Conservation (phyloP, 768 basidiomycete species). For the Xerocomus brunneocitrinus region DNA sequence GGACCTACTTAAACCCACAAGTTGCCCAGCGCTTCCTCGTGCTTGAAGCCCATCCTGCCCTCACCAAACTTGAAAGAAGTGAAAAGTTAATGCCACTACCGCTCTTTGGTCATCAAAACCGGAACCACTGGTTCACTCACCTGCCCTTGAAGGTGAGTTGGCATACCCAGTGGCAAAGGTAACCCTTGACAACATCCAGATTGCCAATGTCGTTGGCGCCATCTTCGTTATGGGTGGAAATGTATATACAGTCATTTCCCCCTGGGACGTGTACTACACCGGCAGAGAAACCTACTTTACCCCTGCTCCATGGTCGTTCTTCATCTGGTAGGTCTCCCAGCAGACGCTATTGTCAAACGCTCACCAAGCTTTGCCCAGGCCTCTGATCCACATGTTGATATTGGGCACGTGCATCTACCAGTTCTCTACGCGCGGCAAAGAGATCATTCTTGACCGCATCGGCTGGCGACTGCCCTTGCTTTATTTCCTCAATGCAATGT, state of each 20-base stretch:
- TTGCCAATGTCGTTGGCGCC: constrained; percentile 55
- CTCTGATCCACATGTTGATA: constrained; percentile 60
- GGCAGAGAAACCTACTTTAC: constrained; percentile 66
- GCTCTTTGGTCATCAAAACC: constrained; percentile 18
- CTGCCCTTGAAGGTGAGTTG: constrained; percentile 50
- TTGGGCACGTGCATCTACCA: constrained; percentile 62
- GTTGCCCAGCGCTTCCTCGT: constrained; percentile 8
- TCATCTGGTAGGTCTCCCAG: constrained; percentile 45
- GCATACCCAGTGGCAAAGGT: background rate
- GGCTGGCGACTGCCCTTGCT: constrained; percentile 65
- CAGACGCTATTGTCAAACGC: background rate
- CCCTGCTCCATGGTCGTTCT: constrained; percentile 58
- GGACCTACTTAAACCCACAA: constrained; percentile 25
- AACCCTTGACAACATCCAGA: constrained; percentile 21
- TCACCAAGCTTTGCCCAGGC: constrained; percentile 32
- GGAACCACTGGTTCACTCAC: constrained; percentile 42
- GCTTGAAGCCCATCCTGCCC: constrained; percentile 12
- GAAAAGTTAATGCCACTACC: constrained; percentile 21
- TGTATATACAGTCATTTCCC: constrained; percentile 56
- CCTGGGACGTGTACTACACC: constrained; percentile 41
- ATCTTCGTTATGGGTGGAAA: constrained; percentile 56
- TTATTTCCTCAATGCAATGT: constrained; percentile 59
- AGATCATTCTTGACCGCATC: constrained; percentile 57
- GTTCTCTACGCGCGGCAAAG: constrained; percentile 51
- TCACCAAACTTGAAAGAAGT: background rate